These are phyloP conservation scores for Saitozyma podzolica DNA, from an alignment of 768 basidiomycete species.

Conservation along the genomic window DNA sequence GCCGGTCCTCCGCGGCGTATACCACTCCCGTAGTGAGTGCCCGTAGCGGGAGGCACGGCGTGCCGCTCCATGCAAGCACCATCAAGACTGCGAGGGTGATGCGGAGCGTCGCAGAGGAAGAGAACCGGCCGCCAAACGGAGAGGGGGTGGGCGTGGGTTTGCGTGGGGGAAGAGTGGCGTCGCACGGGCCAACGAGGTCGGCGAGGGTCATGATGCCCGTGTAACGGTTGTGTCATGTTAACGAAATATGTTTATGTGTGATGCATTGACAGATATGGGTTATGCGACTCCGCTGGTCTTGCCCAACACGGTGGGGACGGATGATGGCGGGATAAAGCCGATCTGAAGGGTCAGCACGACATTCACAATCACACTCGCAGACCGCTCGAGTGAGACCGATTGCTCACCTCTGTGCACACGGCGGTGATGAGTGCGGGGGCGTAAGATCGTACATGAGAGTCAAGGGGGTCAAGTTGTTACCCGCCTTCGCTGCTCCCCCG, in stretches of 20 bases:
- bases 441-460: conserved; percentile 91
- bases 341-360: conserved; percentile 48
- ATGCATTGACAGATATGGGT: neutral
- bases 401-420: conserved; percentile 80
- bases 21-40: conserved; percentile 20
- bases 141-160: too few species aligned
- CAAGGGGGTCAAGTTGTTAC: conserved; percentile 7
- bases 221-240: neutral
- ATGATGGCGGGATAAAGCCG: conserved; percentile 88
- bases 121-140: too few species aligned
- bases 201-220: too few species aligned
- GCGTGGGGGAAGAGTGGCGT: too few species aligned
- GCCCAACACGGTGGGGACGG: conserved; percentile 59
- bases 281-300: conserved; percentile 39
- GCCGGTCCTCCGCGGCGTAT: conserved; percentile 25
- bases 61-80: conserved; percentile 18
- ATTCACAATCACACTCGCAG: neutral
- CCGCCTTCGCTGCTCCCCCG: neutral
- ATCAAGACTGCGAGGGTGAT: conserved; percentile 12
- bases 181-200: too few species aligned
- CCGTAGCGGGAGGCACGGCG: conserved; percentile 6
- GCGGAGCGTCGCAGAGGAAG: neutral
- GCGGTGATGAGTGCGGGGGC: conserved; percentile 86
- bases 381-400: neutral
- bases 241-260: neutral